Evolutionary conservation across 352 stramenopile genomes (phyloP).

Genomic region (Thraustotheca clavata): DNA sequence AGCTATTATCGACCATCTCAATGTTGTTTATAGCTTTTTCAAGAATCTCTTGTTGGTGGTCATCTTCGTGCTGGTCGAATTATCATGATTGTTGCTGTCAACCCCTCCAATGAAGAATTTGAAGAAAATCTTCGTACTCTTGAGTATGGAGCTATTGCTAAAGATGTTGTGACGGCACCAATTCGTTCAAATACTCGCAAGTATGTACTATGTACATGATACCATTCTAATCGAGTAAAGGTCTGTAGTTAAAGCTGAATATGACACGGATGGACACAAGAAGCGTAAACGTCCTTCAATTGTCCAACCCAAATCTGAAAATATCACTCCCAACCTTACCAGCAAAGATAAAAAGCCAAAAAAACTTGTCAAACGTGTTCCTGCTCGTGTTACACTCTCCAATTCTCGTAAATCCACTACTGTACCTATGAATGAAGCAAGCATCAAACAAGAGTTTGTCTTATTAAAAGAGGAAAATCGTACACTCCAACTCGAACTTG

Average conservation of each 20-base stretch:
- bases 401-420: background rate
- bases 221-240: background rate
- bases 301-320: constrained; percentile 24
- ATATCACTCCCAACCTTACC: background rate
- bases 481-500: constrained; percentile 31
- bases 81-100: constrained; percentile 97
- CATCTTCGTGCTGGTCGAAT: constrained; percentile 66
- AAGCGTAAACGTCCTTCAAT: background rate
- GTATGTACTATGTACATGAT: constrained; percentile 25
- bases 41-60: constrained; percentile 84
- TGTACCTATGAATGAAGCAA: background rate
- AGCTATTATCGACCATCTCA: background rate
- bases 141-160: constrained; percentile 89
- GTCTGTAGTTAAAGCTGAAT: constrained; percentile 24
- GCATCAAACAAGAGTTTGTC: constrained; percentile 6
- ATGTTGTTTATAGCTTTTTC: constrained; percentile 81
- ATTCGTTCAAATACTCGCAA: constrained; percentile 32
- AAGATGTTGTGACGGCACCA: constrained; percentile 75
- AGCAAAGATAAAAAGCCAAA: background rate
- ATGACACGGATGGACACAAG: constrained; percentile 19
- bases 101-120: constrained; percentile 89
- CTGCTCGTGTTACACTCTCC: background rate
- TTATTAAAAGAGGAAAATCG: constrained; percentile 56
- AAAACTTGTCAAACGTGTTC: background rate
- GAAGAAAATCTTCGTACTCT: constrained; percentile 95